These are phyloP conservation scores for Cordyceps sp. DNA, from an alignment of 2,329 filamentous ascomycete genomes.

Conservation along the genomic window DNA sequence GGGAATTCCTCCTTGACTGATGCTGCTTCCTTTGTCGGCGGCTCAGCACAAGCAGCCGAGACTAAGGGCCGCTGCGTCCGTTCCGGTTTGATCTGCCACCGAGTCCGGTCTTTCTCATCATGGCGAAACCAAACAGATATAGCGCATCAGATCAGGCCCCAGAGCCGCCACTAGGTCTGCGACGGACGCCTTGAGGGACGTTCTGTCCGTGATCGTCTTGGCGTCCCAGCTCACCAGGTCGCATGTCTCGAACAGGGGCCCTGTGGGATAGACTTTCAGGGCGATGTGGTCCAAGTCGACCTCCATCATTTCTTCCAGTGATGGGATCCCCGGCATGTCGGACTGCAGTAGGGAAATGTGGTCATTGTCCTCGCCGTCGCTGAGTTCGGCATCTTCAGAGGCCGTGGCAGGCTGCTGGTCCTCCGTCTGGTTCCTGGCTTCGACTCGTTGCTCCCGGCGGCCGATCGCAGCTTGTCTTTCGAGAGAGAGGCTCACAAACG, in stretches of 20 bases:
- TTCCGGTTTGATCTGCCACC: no score
- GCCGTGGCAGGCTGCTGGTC: constrained; percentile 1
- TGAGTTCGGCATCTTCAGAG: constrained; percentile 2
- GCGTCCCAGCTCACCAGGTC: constrained; percentile 44
- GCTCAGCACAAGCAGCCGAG: no score
- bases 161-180: constrained; percentile 52
- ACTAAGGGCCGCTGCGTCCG: no score
- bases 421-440: not conserved
- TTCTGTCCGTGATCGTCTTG: constrained; percentile 28
- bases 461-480: constrained; percentile 9
- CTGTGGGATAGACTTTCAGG: constrained; percentile 26
- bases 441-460: no score
- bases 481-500: constrained; percentile 34
- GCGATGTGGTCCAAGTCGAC: constrained; percentile 43
- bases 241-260: constrained; percentile 23
- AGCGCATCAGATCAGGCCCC: constrained; percentile 39
- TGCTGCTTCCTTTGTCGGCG: no score
- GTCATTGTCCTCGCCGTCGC: constrained; percentile 7
- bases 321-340: constrained; percentile 50
- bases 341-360: constrained; percentile 34
- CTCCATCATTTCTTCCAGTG: constrained; percentile 31
- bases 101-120: not conserved
- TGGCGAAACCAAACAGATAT: constrained; percentile 35
- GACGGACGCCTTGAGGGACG: constrained; percentile 42
- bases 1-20: no score